phyloP scores from a whole-genome alignment of 345 rosid genomes.

The Linum lewisii region DNA sequence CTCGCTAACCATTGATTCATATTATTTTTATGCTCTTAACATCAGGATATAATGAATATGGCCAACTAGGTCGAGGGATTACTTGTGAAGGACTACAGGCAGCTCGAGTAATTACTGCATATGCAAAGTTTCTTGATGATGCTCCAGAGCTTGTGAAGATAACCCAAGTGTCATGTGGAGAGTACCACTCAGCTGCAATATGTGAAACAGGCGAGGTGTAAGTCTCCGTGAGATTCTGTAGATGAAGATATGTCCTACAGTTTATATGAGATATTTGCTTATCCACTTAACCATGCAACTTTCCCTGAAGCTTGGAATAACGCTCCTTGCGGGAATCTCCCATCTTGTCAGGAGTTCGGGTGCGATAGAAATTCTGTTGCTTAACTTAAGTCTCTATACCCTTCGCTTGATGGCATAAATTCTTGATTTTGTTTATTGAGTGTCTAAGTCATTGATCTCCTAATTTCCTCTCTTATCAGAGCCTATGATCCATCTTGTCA shows the following conservation, averaged over 20 bases:
- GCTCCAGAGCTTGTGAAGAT: constrained; percentile 94
- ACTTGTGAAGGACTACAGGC: constrained; percentile 93
- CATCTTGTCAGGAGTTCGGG: constrained; percentile 39
- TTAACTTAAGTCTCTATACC: constrained; percentile 71
- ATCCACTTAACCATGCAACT: constrained; percentile 38
- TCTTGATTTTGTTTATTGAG: not conserved
- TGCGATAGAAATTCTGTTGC: constrained; percentile 54
- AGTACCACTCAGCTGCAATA: constrained; percentile 90
- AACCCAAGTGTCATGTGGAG: constrained; percentile 81
- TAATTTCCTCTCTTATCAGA: constrained; percentile 2
- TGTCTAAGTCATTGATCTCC: not conserved
- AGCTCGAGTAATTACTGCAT: constrained; percentile 61
- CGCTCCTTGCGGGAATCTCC: constrained; percentile 39
- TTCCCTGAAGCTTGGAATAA: constrained; percentile 42
- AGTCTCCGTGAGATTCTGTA: constrained; percentile 45
- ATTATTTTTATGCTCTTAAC: constrained; percentile 12
- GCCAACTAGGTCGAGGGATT: constrained; percentile 96
- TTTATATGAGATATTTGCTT: constrained; percentile 39
- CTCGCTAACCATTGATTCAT: constrained; percentile 8
- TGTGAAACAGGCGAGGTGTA: constrained; percentile 95
- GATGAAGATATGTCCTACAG: constrained; percentile 35
- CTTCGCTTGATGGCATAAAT: constrained; percentile 16
- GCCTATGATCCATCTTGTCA: not conserved
- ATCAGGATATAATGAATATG: constrained; percentile 89
- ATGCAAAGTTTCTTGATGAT: constrained; percentile 86